phyloP scores from a whole-genome alignment of 1,284 basidiomycete genomes.

The Cryptococcus depauperatus region DNA sequence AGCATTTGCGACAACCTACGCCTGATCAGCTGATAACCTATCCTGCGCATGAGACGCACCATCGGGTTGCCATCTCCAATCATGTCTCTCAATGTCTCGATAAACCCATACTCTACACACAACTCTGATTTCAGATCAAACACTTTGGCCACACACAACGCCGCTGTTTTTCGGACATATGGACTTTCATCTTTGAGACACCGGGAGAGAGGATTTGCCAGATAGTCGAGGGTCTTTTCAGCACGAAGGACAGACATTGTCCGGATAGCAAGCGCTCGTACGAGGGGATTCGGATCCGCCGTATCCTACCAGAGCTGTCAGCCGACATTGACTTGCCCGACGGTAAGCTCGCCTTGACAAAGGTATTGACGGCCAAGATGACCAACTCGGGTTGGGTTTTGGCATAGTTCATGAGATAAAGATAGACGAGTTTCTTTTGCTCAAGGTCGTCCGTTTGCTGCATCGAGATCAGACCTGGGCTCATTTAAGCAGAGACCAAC shows the following conservation, averaged over 20 bases:
- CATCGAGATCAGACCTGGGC: slow-evolving; percentile 2
- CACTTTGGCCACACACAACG: slow-evolving; percentile 87
- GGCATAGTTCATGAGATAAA: slow-evolving; percentile 98
- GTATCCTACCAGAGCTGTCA: slow-evolving; percentile 58
- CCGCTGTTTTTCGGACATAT: slow-evolving; percentile 95
- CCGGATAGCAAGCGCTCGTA: slow-evolving; percentile 89
- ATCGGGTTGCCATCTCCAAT: slow-evolving; percentile 88
- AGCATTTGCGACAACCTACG: slow-evolving; percentile 83
- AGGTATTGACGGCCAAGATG: slow-evolving; percentile 97
- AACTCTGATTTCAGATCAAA: slow-evolving; percentile 95
- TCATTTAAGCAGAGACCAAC: slow-evolving; percentile 21
- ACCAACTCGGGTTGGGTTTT: slow-evolving; percentile 96
- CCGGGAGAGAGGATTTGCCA: slow-evolving; percentile 86
- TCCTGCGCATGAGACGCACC: slow-evolving; percentile 50
- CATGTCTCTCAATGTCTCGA: slow-evolving; percentile 65
- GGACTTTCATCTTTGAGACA: slow-evolving; percentile 91
- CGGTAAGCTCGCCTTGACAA: slow-evolving; percentile 58
- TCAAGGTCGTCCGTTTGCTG: slow-evolving; percentile 49
- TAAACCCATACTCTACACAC: slow-evolving; percentile 88
- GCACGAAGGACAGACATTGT: slow-evolving; percentile 96
- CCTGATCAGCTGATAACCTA: neutral
- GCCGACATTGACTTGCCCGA: neutral
- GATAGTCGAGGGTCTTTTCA: slow-evolving; percentile 98
- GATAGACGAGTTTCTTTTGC: slow-evolving; percentile 67
- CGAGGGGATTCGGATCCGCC: slow-evolving; percentile 91